Conservation (phyloP, 2,329 filamentous ascomycete genomes). For the Myrmaecium sp. region DNA sequence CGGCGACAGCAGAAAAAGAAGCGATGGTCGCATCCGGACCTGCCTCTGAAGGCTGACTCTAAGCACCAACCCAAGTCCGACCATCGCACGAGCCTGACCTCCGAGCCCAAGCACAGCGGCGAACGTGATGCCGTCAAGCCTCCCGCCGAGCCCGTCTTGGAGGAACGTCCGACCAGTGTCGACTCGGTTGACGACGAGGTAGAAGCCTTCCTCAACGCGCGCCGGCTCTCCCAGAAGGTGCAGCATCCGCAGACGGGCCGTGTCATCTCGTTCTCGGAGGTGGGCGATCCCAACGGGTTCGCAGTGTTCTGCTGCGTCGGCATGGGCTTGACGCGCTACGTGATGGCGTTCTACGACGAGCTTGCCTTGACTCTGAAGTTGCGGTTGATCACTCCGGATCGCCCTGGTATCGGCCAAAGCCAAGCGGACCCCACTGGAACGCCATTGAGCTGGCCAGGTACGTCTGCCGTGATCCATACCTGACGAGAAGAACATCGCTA, state of each 20-base stretch:
- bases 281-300: slow-evolving; percentile 79
- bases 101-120: slow-evolving; percentile 2
- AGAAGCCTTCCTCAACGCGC: slow-evolving; percentile 65
- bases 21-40: slow-evolving; percentile 22
- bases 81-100: too few relatives aligned
- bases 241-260: slow-evolving; percentile 71
- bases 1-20: too few relatives aligned
- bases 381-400: slow-evolving; percentile 80
- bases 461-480: slow-evolving; percentile 16
- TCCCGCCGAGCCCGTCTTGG: slow-evolving; percentile 32
- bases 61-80: slow-evolving; percentile 17
- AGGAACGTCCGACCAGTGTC: slow-evolving; percentile 53
- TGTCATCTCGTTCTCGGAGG: slow-evolving; percentile 88
- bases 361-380: slow-evolving; percentile 75
- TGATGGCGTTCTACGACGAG: slow-evolving; percentile 96
- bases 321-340: slow-evolving; percentile 91
- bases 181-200: slow-evolving; percentile 86
- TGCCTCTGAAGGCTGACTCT: slow-evolving; percentile 21
- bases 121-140: slow-evolving; percentile 11
- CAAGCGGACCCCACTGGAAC: slow-evolving; percentile 72
- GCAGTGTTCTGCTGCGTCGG: slow-evolving; percentile 94
- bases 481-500: slow-evolving; percentile 25
- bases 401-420: slow-evolving; percentile 85
- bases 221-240: slow-evolving; percentile 76
- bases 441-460: slow-evolving; percentile 86